These are phyloP conservation scores for Coemansia sp. DNA, from an alignment of 192 early-diverging fungal genomes.

Conservation along the genomic window DNA sequence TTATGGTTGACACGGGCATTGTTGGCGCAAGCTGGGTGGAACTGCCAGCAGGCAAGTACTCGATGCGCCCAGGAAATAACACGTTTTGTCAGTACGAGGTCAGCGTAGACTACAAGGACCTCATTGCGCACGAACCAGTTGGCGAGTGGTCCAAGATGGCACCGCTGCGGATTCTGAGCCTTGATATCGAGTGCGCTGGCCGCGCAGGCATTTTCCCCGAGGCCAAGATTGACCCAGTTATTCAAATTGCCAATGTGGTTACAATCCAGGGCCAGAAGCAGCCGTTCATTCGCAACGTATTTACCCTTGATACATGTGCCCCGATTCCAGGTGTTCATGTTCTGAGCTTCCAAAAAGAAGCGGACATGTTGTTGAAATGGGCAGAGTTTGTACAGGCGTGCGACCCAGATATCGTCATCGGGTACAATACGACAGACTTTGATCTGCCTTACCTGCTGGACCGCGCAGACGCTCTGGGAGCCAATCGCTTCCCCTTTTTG, in stretches of 20 bases:
- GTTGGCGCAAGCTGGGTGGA: slow-evolving; percentile 92
- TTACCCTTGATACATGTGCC: slow-evolving; percentile 89
- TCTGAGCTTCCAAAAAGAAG: slow-evolving; percentile 76
- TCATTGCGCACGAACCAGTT: slow-evolving; percentile 83
- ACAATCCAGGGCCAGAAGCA: slow-evolving; percentile 85
- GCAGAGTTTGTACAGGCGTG: slow-evolving; percentile 80
- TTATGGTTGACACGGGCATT: slow-evolving; percentile 92
- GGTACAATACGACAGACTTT: slow-evolving; percentile 97
- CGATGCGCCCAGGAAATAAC: slow-evolving; percentile 37
- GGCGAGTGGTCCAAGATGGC: slow-evolving; percentile 92
- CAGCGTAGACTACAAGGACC: slow-evolving; percentile 68
- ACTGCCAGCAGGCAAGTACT: slow-evolving; percentile 75
- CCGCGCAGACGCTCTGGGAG: slow-evolving; percentile 75
- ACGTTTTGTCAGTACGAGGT: slow-evolving; percentile 80
- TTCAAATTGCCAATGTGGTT: slow-evolving; percentile 96
- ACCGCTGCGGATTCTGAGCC: slow-evolving; percentile 89
- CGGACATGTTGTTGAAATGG: slow-evolving; percentile 80
- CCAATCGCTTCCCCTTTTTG: slow-evolving; percentile 77
- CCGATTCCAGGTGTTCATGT: slow-evolving; percentile 90
- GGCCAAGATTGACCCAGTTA: slow-evolving; percentile 85
- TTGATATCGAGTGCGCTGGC: slow-evolving; percentile 99
- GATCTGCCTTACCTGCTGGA: slow-evolving; percentile 97
- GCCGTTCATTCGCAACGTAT: slow-evolving; percentile 92
- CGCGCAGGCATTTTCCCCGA: slow-evolving; percentile 96
- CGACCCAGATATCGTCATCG: slow-evolving; percentile 92